Evolutionary conservation across 305 asterid species (phyloP).

Genomic region (Fraxinus ornus): DNA sequence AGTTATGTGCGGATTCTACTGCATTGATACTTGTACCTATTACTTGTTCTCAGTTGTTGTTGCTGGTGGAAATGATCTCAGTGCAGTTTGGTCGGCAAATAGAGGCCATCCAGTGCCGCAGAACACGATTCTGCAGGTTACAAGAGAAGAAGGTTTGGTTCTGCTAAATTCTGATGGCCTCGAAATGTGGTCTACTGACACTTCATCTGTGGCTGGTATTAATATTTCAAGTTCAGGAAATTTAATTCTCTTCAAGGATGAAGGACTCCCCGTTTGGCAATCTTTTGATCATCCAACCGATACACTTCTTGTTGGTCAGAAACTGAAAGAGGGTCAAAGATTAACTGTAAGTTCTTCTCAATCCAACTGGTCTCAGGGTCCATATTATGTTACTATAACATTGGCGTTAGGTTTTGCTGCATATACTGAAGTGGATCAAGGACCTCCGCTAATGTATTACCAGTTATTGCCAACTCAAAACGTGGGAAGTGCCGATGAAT

Average conservation of each 20-base stretch:
- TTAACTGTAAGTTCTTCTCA: not conserved
- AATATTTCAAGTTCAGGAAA: conserved; percentile 10
- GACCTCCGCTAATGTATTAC: not conserved
- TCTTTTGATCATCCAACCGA: conserved; percentile 14
- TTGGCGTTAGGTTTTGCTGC: not conserved
- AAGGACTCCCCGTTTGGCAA: conserved; percentile 9
- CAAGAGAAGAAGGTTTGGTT: conserved; percentile 11
- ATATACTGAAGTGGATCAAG: not conserved
- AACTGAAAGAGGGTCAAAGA: not conserved
- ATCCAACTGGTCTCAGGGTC: not conserved
- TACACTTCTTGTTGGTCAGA: not conserved
- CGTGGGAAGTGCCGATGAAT: not conserved
- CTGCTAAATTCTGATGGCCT: conserved; percentile 10
- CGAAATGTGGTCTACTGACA: conserved; percentile 2
- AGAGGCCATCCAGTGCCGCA: not conserved
- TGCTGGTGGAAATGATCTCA: not conserved
- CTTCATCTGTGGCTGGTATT: not conserved
- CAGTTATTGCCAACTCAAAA: not conserved
- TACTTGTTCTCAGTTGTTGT: not conserved
- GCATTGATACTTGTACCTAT: not conserved
- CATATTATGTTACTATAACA: not conserved
- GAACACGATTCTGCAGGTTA: not conserved
- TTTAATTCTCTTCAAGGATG: not conserved
- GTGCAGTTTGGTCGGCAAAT: conserved; percentile 17
- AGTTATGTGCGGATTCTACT: not conserved